A percentile compares a stretch with the other conserved stretches of the same genome.
phyloP scores from a whole-genome alignment of 2,329 filamentous ascomycete species.

The Ramichloridium luteum region DNA sequence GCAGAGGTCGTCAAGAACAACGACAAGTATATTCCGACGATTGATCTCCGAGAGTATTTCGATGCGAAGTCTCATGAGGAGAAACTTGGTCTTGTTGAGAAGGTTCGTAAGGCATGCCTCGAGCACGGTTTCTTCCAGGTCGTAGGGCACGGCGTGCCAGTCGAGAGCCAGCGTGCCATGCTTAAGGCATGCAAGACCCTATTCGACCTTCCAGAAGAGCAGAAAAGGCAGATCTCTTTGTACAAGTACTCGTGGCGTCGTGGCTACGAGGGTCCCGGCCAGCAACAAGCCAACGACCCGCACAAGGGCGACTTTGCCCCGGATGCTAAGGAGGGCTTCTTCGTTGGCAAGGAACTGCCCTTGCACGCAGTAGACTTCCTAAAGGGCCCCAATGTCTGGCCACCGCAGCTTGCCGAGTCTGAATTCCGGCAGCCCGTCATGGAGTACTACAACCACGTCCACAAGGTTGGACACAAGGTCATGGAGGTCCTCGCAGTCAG shows the following conservation, averaged over 20 bases:
- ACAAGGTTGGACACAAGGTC: not conserved
- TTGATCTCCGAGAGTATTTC: too few species aligned
- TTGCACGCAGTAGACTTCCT: not conserved
- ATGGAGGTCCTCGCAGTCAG: not conserved
- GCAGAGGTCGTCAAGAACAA: too few species aligned
- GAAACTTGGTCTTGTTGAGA: too few species aligned
- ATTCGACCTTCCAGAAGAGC: not conserved
- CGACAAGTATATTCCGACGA: too few species aligned
- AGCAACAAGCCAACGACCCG: too few species aligned
- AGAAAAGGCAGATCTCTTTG: not conserved
- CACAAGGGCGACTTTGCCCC: not conserved
- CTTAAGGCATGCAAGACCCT: not conserved
- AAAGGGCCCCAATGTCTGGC: not conserved
- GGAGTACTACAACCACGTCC: not conserved
- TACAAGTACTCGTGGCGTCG: not conserved
- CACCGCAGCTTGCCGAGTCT: not conserved
- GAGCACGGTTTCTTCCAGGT: constrained; percentile 1
- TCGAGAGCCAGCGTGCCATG: not conserved
- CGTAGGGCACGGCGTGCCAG: not conserved
- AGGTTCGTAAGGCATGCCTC: not conserved
- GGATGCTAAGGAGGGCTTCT: constrained; percentile 1
- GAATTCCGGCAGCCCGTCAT: not conserved
- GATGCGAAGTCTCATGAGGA: too few species aligned
- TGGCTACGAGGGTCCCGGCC: not conserved
- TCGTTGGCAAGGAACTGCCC: not conserved